phyloP scores from a whole-genome alignment of 768 basidiomycete species.

The Chalciporus pseudorubinellus region DNA sequence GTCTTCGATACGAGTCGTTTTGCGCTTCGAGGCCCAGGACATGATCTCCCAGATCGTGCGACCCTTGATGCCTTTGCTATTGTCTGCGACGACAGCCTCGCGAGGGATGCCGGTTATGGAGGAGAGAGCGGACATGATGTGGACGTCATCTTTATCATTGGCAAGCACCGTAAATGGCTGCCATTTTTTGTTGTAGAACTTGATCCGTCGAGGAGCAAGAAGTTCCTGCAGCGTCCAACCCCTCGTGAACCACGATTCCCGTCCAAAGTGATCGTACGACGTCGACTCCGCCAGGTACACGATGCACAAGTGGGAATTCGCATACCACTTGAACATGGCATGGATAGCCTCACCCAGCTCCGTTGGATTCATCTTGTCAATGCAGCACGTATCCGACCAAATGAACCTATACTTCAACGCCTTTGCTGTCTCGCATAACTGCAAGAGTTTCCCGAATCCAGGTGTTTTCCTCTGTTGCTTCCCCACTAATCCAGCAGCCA shows the following conservation, averaged over 20 bases:
- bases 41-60: conserved; percentile 25
- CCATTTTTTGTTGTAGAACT: conserved; percentile 27
- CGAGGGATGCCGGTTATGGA: conserved; percentile 20
- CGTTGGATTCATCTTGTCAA: conserved; percentile 22
- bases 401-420: conserved; percentile 17
- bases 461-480: background rate
- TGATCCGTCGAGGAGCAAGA: conserved; percentile 26
- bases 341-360: conserved; percentile 33
- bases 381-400: conserved; percentile 34
- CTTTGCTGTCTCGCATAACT: conserved; percentile 22
- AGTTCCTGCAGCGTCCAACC: conserved; percentile 28
- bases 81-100: conserved; percentile 16
- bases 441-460: conserved; percentile 17
- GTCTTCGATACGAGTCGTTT: conserved; percentile 30
- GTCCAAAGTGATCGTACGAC: conserved; percentile 11
- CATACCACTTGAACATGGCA: conserved; percentile 35
- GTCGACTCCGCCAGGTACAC: conserved; percentile 20
- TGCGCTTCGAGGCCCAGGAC: conserved; percentile 30
- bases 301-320: conserved; percentile 29
- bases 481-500: background rate
- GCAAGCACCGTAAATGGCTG: conserved; percentile 6
- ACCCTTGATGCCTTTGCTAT: conserved; percentile 15
- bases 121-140: conserved; percentile 11
- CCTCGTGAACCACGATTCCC: conserved; percentile 27
- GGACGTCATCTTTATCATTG: conserved; percentile 17